A percentile compares a stretch with the other conserved stretches of the same genome.
Evolutionary conservation across 2,329 filamentous ascomycete species (phyloP).

Genomic region (Alternaria conjuncta): DNA sequence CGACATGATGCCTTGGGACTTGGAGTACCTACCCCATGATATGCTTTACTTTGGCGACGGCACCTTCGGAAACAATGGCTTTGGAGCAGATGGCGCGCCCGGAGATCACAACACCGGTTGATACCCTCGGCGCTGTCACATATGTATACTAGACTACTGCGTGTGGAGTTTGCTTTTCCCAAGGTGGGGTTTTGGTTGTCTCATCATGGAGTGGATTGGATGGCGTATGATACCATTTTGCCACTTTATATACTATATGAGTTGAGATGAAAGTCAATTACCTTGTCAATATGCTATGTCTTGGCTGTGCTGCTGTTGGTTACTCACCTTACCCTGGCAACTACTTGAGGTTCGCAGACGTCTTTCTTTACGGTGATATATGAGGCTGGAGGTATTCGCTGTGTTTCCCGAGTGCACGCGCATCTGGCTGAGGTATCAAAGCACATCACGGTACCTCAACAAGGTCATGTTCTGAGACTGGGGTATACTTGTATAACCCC

Average conservation of each 20-base stretch:
- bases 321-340: not conserved
- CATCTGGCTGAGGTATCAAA: not conserved
- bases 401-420: not conserved
- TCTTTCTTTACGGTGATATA: not conserved
- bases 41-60: slow-evolving; percentile 56
- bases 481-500: not conserved
- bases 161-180: not conserved
- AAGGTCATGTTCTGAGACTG: not conserved
- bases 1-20: slow-evolving; percentile 73
- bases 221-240: not conserved
- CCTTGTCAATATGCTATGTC: not conserved
- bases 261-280: not conserved
- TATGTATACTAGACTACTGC: not conserved
- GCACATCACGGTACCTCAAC: not conserved
- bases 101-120: not conserved
- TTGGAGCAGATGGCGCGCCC: slow-evolving; percentile 6
- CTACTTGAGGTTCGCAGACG: not conserved
- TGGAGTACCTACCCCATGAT: slow-evolving; percentile 75
- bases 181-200: not conserved
- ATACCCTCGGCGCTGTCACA: not conserved
- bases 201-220: not conserved
- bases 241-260: not conserved
- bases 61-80: slow-evolving; percentile 5
- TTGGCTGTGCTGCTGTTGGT: not conserved
- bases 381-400: not conserved